Evolutionary conservation across 2,329 filamentous ascomycete species (phyloP).

Genomic region (Fusarium drepaniforme): DNA sequence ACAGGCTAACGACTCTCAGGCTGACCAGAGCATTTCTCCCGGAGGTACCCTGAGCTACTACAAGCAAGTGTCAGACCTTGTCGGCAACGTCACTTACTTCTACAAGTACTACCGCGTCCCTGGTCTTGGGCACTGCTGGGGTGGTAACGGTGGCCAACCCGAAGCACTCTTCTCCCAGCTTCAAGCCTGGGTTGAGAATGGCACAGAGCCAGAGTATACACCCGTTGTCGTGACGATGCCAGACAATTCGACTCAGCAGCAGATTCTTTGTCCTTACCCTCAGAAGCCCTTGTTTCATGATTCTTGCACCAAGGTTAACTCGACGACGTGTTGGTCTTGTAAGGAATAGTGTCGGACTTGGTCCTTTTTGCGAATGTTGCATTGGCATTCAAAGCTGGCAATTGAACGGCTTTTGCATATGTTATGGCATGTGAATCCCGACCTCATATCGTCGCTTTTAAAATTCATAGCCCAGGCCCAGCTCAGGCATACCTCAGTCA

Average conservation of each 20-base stretch:
- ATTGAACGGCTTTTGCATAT: background rate
- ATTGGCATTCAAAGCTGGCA: background rate
- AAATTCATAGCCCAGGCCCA: no score
- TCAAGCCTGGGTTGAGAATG: conserved; percentile 23
- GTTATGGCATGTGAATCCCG: background rate
- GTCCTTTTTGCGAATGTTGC: background rate
- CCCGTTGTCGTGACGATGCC: background rate
- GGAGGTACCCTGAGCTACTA: conserved; percentile 6
- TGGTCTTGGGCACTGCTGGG: conserved; percentile 18
- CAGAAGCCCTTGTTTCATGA: conserved; percentile 2
- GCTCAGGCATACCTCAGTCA: no score
- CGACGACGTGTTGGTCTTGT: conserved; percentile 7
- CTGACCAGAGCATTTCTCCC: conserved; percentile 6
- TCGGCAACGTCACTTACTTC: background rate
- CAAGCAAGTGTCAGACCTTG: background rate
- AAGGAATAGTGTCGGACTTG: background rate
- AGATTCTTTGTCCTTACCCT: conserved; percentile 19
- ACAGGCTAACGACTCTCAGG: background rate
- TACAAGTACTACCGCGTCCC: conserved; percentile 20
- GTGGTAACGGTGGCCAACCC: conserved; percentile 5
- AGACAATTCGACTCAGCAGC: conserved; percentile 7
- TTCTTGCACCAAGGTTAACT: background rate
- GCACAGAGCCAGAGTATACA: conserved; percentile 8
- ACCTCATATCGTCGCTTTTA: no score
- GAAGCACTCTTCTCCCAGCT: conserved; percentile 10